These are phyloP conservation scores for Eimeria necatrix DNA, from an alignment of 169 alveolate genomes.

Conservation along the genomic window DNA sequence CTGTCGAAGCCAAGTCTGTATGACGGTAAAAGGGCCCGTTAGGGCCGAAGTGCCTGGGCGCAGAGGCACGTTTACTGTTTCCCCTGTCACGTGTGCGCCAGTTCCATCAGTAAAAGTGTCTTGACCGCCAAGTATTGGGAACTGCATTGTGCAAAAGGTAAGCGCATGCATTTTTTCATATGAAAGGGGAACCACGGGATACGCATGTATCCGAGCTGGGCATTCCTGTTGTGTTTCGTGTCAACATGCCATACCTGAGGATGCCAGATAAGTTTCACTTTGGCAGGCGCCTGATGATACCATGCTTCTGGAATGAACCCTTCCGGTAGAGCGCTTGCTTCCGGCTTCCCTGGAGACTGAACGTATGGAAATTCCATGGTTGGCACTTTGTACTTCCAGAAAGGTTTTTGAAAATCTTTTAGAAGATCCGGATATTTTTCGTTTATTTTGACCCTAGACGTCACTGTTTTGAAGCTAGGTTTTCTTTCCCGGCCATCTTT, in stretches of 20 bases:
- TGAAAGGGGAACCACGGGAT: background rate
- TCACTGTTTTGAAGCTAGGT: constrained; percentile 32
- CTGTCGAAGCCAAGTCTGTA: constrained; percentile 36
- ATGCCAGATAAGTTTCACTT: constrained; percentile 49
- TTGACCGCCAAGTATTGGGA: constrained; percentile 45
- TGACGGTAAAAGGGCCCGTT: constrained; percentile 55
- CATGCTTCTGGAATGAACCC: constrained; percentile 45
- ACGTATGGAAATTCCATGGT: constrained; percentile 74
- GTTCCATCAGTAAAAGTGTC: constrained; percentile 53
- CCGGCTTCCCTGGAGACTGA: constrained; percentile 48
- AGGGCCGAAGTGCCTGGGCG: constrained; percentile 56
- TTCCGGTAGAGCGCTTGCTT: constrained; percentile 28
- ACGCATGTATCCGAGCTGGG: background rate
- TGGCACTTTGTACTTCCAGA: constrained; percentile 61
- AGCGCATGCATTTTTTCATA: background rate
- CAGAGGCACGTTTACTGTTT: constrained; percentile 41
- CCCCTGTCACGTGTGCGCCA: constrained; percentile 28
- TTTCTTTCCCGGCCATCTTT: constrained; percentile 29
- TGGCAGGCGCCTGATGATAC: constrained; percentile 44
- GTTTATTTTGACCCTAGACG: constrained; percentile 51
- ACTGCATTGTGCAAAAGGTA: constrained; percentile 11
- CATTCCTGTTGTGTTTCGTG: background rate
- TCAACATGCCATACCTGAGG: constrained; percentile 22
- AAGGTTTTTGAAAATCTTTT: constrained; percentile 47
- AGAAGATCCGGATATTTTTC: background rate